phyloP scores from a whole-genome alignment of 2,329 filamentous ascomycete genomes.

The Amauroascus verrucosus region DNA sequence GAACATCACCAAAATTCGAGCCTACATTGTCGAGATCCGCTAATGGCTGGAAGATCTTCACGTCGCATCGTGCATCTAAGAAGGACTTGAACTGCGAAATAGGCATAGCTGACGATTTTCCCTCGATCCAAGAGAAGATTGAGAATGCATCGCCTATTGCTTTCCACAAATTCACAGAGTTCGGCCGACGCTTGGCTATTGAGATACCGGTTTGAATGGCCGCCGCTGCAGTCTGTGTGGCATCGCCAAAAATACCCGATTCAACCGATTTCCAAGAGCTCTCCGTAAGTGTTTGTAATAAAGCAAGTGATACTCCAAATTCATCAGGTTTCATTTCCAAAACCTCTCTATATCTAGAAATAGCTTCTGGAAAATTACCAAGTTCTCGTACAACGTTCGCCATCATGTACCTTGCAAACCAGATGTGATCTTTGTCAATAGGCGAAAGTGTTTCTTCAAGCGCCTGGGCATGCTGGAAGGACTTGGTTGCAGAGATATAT shows the following conservation, averaged over 20 bases:
- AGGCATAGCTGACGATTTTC: slow-evolving; percentile 55
- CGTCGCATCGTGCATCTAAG: slow-evolving; percentile 43
- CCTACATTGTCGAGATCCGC: slow-evolving; percentile 59
- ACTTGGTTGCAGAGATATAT: slow-evolving; percentile 87
- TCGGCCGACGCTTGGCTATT: slow-evolving; percentile 50
- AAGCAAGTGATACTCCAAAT: slow-evolving; percentile 74
- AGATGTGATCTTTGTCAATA: slow-evolving; percentile 57
- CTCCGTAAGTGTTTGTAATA: slow-evolving; percentile 81
- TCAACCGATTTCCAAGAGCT: slow-evolving; percentile 67
- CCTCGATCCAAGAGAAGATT: slow-evolving; percentile 69
- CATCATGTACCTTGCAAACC: slow-evolving; percentile 96
- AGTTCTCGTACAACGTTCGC: slow-evolving; percentile 89
- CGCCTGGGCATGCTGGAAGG: slow-evolving; percentile 73
- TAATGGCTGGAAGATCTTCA: slow-evolving; percentile 51
- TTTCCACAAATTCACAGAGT: slow-evolving; percentile 94
- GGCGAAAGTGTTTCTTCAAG: slow-evolving; percentile 54
- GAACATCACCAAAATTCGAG: slow-evolving; percentile 29
- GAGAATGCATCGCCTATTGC: slow-evolving; percentile 79
- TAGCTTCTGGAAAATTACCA: slow-evolving; percentile 77
- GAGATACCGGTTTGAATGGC: slow-evolving; percentile 57
- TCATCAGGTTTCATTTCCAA: slow-evolving; percentile 59
- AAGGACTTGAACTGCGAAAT: slow-evolving; percentile 46
- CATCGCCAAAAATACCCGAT: slow-evolving; percentile 76
- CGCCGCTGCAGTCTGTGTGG: slow-evolving; percentile 57
- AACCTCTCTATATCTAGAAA: slow-evolving; percentile 64